Base-by-base conservation (phyloP, 2,329 filamentous ascomycete genomes). In the Biscogniauxia mediterranea region DNA sequence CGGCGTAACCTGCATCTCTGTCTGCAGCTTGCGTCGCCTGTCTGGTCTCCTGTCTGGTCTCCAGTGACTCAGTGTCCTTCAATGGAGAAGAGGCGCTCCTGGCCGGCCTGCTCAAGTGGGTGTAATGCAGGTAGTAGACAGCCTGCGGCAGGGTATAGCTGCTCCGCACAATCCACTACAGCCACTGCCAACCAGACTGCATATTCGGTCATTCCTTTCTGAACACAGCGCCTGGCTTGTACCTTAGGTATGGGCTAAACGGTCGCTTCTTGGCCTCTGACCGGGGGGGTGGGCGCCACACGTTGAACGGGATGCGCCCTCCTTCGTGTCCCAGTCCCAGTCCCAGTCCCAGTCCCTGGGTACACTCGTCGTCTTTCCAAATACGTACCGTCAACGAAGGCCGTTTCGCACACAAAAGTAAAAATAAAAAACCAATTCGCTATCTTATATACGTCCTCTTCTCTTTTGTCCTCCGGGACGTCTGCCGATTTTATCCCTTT, bases 241-340 rank as follows among this genome's bases (percentile, higher is more conserved):
- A 42, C 26, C 5, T 42, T 42, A 57, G 59, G 54, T 49, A 54
- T 58, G 59, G 57, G 61, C 63, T 63, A 66, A 61, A 64, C 64
- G 53, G 17, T 38, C 19, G 53, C 53, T 56, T 70, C 69, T 66
- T 68, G 69, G 68, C 66, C 64, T 63, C 65, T 60, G 70, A 69
- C 74, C 72, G 70, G 67, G 72, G 72, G 67, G 66, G 55, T 58
- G 68, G 68, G 73, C 74, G 75, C 75, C 75, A 76, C 74, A 70
- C 64, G 11, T 62, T 54, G 54, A 60, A 66, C 66, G 61, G 56
- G 56, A 67, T 54, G 69, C 67, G 70, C 68, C 65, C 52, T 65
- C 54, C 59, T 64, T 66, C 67, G 60, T 62, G 67, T 56, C 60
- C 61, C 56, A 58, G 55, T 52, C 66, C 65, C 61, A 58, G 55